phyloP scores from a whole-genome alignment of 257 asterid species.

The Penstemon davidsonii region DNA sequence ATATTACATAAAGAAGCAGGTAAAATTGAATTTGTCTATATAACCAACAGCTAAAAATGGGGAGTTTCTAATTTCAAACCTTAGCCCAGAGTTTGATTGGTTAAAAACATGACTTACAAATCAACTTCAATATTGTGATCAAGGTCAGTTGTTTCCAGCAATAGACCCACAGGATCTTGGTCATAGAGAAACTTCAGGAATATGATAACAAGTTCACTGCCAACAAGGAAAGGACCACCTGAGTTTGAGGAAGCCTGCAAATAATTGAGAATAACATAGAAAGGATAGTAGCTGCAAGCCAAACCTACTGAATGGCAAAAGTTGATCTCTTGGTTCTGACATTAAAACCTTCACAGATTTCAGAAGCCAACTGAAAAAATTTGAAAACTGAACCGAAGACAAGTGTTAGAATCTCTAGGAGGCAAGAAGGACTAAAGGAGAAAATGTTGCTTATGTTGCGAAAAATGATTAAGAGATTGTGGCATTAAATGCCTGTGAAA shows the following conservation, averaged over 20 bases:
- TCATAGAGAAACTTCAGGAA: conserved; percentile 85
- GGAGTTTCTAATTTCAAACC: conserved; percentile 14
- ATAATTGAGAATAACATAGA: conserved; percentile 25
- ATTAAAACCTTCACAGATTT: conserved; percentile 83
- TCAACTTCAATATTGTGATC: conserved; percentile 59
- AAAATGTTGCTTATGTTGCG: conserved; percentile 23
- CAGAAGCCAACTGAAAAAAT: conserved; percentile 97
- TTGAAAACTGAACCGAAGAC: conserved; percentile 71
- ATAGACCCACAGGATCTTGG: conserved; percentile 84
- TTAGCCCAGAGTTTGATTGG: conserved; percentile 23
- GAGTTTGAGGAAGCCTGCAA: conserved; percentile 22
- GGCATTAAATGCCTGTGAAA: conserved; percentile 22
- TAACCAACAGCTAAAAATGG: conserved; percentile 16
- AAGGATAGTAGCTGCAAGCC: conserved; percentile 29
- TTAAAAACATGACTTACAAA: conserved; percentile 53
- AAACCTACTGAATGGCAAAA: conserved; percentile 89
- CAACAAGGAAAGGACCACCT: conserved; percentile 30
- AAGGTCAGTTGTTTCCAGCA: conserved; percentile 66
- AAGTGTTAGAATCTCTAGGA: conserved; percentile 33
- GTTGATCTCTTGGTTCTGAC: conserved; percentile 96
- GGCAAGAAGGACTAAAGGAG: conserved; percentile 17
- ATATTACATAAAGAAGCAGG: conserved; percentile 19
- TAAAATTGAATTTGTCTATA: conserved; percentile 21
- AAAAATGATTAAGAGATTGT: conserved; percentile 11
- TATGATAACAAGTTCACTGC: conserved; percentile 88